Evolutionary conservation across 306 rosid genomes (phyloP).

Genomic region (Hippophae tibetana): DNA sequence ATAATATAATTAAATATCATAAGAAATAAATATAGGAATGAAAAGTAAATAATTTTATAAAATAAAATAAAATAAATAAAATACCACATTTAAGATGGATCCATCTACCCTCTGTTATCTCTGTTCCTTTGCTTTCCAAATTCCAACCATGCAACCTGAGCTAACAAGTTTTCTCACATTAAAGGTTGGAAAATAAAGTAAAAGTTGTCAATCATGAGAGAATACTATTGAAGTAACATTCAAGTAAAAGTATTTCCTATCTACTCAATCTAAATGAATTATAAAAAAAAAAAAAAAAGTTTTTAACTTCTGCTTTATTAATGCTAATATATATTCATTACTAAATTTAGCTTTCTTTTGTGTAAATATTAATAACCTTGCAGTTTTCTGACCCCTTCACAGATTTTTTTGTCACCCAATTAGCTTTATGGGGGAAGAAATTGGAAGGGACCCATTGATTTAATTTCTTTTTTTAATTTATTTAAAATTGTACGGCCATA

Average conservation of each 20-base stretch:
- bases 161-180: slow-evolving; percentile 27
- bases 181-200: slow-evolving; percentile 29
- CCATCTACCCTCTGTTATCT: slow-evolving; percentile 34
- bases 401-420: no score
- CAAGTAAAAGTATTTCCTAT: not conserved
- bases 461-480: slow-evolving; percentile 24
- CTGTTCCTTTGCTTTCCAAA: slow-evolving; percentile 34
- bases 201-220: slow-evolving; percentile 13
- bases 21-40: no score
- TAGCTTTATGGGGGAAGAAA: no score
- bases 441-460: not conserved
- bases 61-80: no score
- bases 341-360: no score
- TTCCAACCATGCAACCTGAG: slow-evolving; percentile 29
- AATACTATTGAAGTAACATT: slow-evolving; percentile 6
- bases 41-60: no score
- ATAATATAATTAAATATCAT: no score
- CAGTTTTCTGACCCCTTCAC: no score
- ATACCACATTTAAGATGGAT: slow-evolving; percentile 33
- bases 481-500: slow-evolving; percentile 34
- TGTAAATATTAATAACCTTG: no score
- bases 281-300: no score
- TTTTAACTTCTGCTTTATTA: no score
- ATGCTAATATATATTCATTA: no score
- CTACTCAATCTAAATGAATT: not conserved